Percentiles rank a stretch among this genome's conserved stretches.
These are phyloP conservation scores for Ceratocystis smalleyi DNA, from an alignment of 2,329 filamentous ascomycete genomes.

Conservation along the genomic window DNA sequence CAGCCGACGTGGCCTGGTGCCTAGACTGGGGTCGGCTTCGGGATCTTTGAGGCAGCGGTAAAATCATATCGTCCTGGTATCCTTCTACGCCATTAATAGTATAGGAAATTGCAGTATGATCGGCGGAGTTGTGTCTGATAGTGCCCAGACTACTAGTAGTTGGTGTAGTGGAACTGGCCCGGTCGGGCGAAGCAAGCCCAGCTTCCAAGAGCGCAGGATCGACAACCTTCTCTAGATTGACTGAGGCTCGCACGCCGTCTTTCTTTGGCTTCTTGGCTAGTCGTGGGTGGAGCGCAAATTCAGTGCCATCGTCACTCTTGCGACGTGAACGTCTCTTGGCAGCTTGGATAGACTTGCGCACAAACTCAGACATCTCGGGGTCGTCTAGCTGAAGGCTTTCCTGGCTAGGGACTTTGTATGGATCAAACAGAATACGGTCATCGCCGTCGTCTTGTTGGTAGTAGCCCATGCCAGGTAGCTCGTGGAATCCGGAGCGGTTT, in stretches of 20 bases:
- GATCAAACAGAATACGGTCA: constrained; percentile 44
- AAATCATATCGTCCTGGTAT: not conserved
- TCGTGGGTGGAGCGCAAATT: constrained; percentile 29
- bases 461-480: constrained; percentile 37
- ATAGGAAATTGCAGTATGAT: not conserved
- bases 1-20: not conserved
- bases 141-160: not conserved
- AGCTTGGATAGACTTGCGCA: constrained; percentile 39
- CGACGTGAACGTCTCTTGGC: constrained; percentile 38
- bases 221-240: not conserved
- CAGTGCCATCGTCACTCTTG: constrained; percentile 37
- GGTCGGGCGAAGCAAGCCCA: not conserved
- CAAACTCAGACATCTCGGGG: constrained; percentile 36
- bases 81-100: not conserved
- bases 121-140: not conserved
- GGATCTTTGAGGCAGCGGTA: not conserved
- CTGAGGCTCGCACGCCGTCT: not conserved
- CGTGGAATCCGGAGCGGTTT: constrained; percentile 29
- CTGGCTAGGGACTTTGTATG: constrained; percentile 37
- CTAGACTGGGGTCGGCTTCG: not conserved
- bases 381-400: constrained; percentile 30
- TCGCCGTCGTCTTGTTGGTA: constrained; percentile 43
- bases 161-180: not conserved
- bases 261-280: constrained; percentile 2
- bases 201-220: not conserved